A percentile compares a stretch with the other conserved stretches of the same genome.
Conservation (phyloP, 768 basidiomycete species). For the Suillus clintonianus region DNA sequence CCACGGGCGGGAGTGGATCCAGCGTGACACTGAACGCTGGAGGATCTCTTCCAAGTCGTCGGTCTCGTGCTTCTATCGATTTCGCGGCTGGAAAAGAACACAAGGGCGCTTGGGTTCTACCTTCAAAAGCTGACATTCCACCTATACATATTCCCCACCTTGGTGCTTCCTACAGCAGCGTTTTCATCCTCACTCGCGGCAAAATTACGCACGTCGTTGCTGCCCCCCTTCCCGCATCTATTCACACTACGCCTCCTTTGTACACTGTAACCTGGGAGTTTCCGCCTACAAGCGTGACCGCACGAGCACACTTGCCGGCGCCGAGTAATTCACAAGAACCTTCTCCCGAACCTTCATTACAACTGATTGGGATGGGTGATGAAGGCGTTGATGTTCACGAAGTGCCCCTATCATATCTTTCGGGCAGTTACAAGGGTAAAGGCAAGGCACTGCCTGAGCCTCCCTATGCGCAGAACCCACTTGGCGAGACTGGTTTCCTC, state of each 20-base stretch:
- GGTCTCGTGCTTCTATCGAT: slow-evolving; percentile 48
- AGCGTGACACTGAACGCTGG: slow-evolving; percentile 19
- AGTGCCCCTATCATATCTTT: slow-evolving; percentile 52
- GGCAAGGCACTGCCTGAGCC: slow-evolving; percentile 49
- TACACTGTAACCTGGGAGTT: slow-evolving; percentile 59
- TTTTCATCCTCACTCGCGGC: slow-evolving; percentile 71
- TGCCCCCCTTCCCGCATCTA: slow-evolving; percentile 61
- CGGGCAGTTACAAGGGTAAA: slow-evolving; percentile 35
- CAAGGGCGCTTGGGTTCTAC: slow-evolving; percentile 28
- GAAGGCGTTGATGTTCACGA: slow-evolving; percentile 79
- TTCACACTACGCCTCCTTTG: slow-evolving; percentile 51
- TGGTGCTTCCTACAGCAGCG: slow-evolving; percentile 35
- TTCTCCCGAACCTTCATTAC: slow-evolving; percentile 49
- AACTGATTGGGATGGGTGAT: slow-evolving; percentile 69
- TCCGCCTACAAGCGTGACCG: slow-evolving; percentile 53
- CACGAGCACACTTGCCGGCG: slow-evolving; percentile 48
- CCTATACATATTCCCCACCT: slow-evolving; percentile 18
- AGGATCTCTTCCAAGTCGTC: slow-evolving; percentile 28
- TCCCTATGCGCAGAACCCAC: slow-evolving; percentile 57
- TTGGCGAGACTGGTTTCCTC: slow-evolving; percentile 60
- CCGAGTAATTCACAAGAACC: slow-evolving; percentile 15
- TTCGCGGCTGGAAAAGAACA: slow-evolving; percentile 40
- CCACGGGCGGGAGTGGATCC: slow-evolving; percentile 22
- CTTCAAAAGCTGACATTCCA: slow-evolving; percentile 25
- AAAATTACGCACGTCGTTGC: slow-evolving; percentile 68